A percentile compares a stretch with the other conserved stretches of the same genome.
Evolutionary conservation across 306 rosid species (phyloP).

Genomic region (Echinosophora koreensis): DNA sequence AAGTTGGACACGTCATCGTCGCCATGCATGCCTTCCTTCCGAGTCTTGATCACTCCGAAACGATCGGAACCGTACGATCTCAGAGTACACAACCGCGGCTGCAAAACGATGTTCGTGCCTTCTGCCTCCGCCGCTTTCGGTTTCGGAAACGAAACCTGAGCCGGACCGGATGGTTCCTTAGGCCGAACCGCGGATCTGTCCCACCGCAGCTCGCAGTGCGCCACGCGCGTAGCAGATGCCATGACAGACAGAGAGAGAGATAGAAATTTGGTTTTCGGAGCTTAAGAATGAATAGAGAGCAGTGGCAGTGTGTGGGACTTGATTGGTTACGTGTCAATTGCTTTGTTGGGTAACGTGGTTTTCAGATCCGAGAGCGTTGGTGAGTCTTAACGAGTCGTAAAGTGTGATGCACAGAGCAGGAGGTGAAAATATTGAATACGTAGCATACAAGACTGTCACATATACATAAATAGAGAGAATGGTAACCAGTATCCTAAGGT

Average conservation of each 20-base stretch:
- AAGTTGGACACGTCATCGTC: slow-evolving; percentile 63
- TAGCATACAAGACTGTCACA: slow-evolving; percentile 19
- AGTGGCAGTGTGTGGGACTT: neutral
- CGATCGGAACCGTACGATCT: slow-evolving; percentile 85
- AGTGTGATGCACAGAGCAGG: neutral
- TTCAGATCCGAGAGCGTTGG: neutral
- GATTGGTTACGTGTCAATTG: slow-evolving; percentile 21
- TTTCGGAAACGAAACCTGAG: slow-evolving; percentile 56
- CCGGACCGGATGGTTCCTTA: slow-evolving; percentile 49
- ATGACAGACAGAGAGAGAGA: slow-evolving; percentile 21
- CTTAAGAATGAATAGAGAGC: neutral
- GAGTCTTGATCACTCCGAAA: slow-evolving; percentile 52
- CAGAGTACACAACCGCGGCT: slow-evolving; percentile 85
- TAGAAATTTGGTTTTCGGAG: neutral
- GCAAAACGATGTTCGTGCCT: slow-evolving; percentile 66
- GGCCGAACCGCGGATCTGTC: slow-evolving; percentile 29
- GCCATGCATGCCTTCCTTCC: slow-evolving; percentile 44
- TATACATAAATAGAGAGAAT: too few relatives aligned
- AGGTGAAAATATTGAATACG: slow-evolving; percentile 35
- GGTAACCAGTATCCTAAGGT: too few relatives aligned
- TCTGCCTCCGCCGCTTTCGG: slow-evolving; percentile 56
- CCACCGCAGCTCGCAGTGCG: slow-evolving; percentile 54
- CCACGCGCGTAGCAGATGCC: slow-evolving; percentile 58
- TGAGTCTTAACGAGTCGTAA: neutral
- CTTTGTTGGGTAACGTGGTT: neutral